These are phyloP conservation scores for Coemansia umbellata DNA, from an alignment of 192 early-diverging fungal species.

Conservation along the genomic window DNA sequence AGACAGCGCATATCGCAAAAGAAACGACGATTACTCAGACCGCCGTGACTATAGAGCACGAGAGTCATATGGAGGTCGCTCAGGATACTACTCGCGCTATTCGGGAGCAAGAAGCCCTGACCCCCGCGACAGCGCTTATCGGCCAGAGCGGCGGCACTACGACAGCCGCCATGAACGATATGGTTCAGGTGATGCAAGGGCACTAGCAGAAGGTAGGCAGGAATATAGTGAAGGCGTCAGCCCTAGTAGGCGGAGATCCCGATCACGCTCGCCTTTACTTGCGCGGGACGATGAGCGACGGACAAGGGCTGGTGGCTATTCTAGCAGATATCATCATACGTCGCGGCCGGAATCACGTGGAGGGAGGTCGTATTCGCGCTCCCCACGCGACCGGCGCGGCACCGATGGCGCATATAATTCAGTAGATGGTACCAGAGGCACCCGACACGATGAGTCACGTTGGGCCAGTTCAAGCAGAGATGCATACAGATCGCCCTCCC, in stretches of 20 bases:
- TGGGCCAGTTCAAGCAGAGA: constrained; percentile 7
- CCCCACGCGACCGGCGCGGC: constrained; percentile 14
- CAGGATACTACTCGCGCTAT: constrained; percentile 22
- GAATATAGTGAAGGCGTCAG: not conserved
- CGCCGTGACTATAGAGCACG: constrained; percentile 24
- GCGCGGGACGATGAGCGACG: constrained; percentile 14
- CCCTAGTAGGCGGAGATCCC: constrained; percentile 8
- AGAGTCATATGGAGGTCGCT: constrained; percentile 12
- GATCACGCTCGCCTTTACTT: constrained; percentile 24
- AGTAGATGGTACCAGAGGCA: not conserved
- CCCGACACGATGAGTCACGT: constrained; percentile 13
- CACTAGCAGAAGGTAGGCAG: not conserved
- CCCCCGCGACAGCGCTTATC: constrained; percentile 14
- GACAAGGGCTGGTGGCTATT: constrained; percentile 2
- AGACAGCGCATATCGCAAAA: constrained; percentile 17
- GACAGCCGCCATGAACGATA: constrained; percentile 26
- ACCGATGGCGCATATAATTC: not conserved
- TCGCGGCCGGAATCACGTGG: constrained; percentile 13
- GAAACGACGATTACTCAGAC: constrained; percentile 25
- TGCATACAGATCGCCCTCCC: constrained; percentile 2
- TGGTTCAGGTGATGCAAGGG: no score
- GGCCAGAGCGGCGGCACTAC: constrained; percentile 29
- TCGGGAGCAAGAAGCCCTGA: constrained; percentile 29
- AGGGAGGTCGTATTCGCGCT: constrained; percentile 13
- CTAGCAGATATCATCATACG: constrained; percentile 8